Percentiles rank a stretch among this genome's conserved stretches.
Evolutionary conservation across 768 basidiomycete genomes (phyloP).

Genomic region (Astraeus odoratus): DNA sequence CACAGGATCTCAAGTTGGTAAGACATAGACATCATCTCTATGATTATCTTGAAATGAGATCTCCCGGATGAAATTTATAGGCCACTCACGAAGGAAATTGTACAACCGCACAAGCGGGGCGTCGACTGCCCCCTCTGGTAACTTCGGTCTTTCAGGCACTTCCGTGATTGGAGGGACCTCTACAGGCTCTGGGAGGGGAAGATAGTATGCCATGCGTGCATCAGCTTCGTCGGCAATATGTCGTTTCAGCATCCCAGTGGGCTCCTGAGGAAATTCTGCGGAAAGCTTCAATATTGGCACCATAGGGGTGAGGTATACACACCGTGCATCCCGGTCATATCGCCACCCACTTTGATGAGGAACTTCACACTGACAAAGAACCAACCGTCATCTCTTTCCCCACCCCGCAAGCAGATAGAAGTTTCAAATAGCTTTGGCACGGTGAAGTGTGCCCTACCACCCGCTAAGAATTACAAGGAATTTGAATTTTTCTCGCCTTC

Average conservation of each 20-base stretch:
- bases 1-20: conserved; percentile 89
- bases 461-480: conserved; percentile 38
- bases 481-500: conserved; percentile 9
- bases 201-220: conserved; percentile 56
- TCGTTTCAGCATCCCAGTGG: conserved; percentile 53
- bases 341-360: conserved; percentile 65
- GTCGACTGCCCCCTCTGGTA: conserved; percentile 62
- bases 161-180: conserved; percentile 35
- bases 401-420: conserved; percentile 68
- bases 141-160: conserved; percentile 37
- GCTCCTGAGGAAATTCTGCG: conserved; percentile 68
- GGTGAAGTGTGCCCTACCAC: conserved; percentile 74
- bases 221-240: conserved; percentile 72
- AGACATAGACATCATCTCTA: conserved; percentile 87
- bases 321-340: conserved; percentile 69
- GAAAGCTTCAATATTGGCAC: background rate
- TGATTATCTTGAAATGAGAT: background rate
- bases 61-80: background rate
- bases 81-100: conserved; percentile 78
- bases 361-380: conserved; percentile 79
- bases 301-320: background rate
- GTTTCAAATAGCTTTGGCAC: conserved; percentile 68
- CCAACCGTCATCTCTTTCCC: conserved; percentile 68
- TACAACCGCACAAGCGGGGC: conserved; percentile 79
- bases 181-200: conserved; percentile 39